phyloP scores from a whole-genome alignment of 148 eudicot genomes.

The Chenopodium album region DNA sequence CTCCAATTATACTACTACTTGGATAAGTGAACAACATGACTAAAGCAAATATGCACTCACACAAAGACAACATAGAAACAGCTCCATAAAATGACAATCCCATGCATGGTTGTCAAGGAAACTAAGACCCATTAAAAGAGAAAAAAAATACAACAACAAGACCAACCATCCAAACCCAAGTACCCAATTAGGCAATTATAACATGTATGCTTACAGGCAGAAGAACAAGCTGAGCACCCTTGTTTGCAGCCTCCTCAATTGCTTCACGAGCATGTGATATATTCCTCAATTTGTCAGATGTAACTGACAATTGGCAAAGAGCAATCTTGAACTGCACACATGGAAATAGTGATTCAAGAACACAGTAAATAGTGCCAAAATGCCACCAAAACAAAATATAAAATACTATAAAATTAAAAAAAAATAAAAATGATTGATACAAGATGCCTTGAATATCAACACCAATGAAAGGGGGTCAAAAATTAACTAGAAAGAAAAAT shows the following conservation, averaged over 20 bases:
- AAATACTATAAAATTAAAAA: not conserved
- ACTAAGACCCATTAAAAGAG: too few species aligned
- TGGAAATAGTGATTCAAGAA: conserved; percentile 1
- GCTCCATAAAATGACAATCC: not conserved
- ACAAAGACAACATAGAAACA: not conserved
- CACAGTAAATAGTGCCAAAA: not conserved
- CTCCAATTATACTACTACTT: not conserved
- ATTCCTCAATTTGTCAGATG: conserved; percentile 69
- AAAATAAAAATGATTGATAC: not conserved
- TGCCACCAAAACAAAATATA: not conserved
- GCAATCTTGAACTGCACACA: conserved; percentile 69
- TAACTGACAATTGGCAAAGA: conserved; percentile 76
- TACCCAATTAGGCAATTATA: not conserved
- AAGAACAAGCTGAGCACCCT: conserved; percentile 71
- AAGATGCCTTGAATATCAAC: not conserved
- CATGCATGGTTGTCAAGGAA: conserved; percentile 2
- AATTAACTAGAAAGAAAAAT: too few species aligned
- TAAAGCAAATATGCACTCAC: not conserved
- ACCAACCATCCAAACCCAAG: conserved; percentile 5
- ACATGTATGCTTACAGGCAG: conserved; percentile 50
- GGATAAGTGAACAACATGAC: not conserved
- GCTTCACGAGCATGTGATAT: conserved; percentile 74
- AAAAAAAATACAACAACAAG: too few species aligned
- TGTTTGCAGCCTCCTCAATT: conserved; percentile 65
- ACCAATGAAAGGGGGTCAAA: not conserved